Conservation (phyloP, 352 stramenopile species). For the Phytophthora melonis region DNA sequence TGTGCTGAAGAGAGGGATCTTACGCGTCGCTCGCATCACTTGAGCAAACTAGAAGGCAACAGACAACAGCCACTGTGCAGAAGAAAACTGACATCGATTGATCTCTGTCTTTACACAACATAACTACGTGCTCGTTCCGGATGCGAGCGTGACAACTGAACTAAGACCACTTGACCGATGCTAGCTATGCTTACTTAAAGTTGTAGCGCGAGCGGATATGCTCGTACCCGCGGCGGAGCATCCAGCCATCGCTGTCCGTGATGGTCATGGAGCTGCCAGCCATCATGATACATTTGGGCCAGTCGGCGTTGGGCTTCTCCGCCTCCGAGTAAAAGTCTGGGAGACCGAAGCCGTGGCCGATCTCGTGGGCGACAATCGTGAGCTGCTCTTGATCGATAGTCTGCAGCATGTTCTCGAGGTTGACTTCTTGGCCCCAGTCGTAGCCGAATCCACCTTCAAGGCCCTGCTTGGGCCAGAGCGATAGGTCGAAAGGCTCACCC, state of each 20-base stretch:
- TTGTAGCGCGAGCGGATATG: constrained; percentile 10
- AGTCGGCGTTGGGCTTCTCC: constrained; percentile 8
- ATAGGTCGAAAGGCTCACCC: constrained; percentile 38
- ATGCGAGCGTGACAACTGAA: background rate
- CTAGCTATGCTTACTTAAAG: background rate
- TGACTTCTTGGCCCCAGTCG: constrained; percentile 17
- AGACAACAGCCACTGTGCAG: too few relatives aligned
- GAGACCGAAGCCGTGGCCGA: constrained; percentile 19
- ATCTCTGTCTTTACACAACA: background rate
- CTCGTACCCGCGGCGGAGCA: constrained; percentile 21
- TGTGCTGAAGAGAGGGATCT: too few relatives aligned
- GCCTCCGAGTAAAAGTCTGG: constrained; percentile 19
- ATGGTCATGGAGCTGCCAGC: constrained; percentile 16
- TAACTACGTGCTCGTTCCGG: background rate
- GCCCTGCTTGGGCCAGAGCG: constrained; percentile 36
- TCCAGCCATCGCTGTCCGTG: constrained; percentile 19
- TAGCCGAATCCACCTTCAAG: constrained; percentile 25
- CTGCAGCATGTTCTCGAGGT: constrained; percentile 31
- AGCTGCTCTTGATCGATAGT: constrained; percentile 24
- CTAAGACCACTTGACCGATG: background rate
- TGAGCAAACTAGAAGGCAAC: too few relatives aligned
- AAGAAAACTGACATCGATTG: background rate
- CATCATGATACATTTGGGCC: constrained; percentile 9
- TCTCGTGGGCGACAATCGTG: constrained; percentile 40
- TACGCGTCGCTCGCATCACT: too few relatives aligned